phyloP scores from a whole-genome alignment of 768 basidiomycete species.

The Lentinula lateritia region DNA sequence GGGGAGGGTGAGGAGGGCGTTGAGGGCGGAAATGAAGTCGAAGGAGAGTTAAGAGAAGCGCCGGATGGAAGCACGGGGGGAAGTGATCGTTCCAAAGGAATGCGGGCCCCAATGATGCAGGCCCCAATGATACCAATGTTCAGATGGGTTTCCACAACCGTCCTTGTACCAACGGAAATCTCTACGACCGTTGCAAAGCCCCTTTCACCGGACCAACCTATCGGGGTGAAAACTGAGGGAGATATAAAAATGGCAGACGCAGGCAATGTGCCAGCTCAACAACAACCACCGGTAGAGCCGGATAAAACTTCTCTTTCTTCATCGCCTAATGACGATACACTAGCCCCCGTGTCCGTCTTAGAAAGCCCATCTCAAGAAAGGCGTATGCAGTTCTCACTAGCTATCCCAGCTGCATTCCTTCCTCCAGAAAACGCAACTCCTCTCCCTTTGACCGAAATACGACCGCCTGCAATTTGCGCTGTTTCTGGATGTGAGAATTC shows the following conservation, averaged over 20 bases:
- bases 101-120: neutral
- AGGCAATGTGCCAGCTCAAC: neutral
- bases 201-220: neutral
- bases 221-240: neutral
- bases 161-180: neutral
- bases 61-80: neutral
- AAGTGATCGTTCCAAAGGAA: neutral
- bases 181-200: neutral
- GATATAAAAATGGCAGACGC: neutral
- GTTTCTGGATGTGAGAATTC: neutral
- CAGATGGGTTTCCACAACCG: slow-evolving; percentile 3
- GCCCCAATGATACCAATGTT: neutral
- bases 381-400: neutral
- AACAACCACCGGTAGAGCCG: neutral
- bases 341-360: no score
- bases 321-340: no score
- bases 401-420: slow-evolving; percentile 1
- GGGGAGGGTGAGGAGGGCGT: neutral
- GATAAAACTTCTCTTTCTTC: neutral
- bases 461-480: neutral
- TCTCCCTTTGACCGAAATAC: neutral
- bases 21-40: neutral
- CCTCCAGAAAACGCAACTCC: neutral
- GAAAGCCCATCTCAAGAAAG: neutral
- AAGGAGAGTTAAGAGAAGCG: neutral